Evolutionary conservation across 2,329 filamentous ascomycete species (phyloP).

Genomic region (Colletotrichum lini): DNA sequence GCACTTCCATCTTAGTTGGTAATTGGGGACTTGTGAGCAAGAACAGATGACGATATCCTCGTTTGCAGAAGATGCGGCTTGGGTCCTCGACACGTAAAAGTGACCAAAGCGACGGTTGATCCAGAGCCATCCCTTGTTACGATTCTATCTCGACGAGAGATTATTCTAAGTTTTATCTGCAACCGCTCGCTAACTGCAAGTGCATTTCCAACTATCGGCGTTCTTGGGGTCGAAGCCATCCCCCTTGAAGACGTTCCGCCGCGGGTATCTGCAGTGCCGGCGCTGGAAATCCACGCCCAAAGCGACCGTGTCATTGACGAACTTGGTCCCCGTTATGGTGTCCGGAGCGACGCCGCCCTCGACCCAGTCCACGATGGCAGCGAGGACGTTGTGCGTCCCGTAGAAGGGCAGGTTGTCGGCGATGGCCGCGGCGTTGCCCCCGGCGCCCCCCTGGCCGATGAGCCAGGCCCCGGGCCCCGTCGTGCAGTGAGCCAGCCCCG

Average conservation of each 20-base stretch:
- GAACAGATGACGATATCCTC: too few species aligned
- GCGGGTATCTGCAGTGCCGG: conserved; percentile 30
- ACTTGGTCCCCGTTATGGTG: conserved; percentile 54
- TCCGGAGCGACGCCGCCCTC: conserved; percentile 59
- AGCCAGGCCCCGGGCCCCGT: conserved; percentile 62
- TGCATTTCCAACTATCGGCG: conserved; percentile 24
- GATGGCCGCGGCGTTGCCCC: conserved; percentile 17
- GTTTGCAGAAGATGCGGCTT: too few species aligned
- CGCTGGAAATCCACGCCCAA: conserved; percentile 33
- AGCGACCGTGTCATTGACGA: conserved; percentile 44
- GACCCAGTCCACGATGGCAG: conserved; percentile 65
- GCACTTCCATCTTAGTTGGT: neutral
- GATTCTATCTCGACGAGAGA: too few species aligned
- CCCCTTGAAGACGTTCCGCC: conserved; percentile 1
- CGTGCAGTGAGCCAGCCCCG: conserved; percentile 67
- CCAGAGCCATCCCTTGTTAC: too few species aligned
- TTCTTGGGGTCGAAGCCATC: neutral
- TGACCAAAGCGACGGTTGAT: too few species aligned
- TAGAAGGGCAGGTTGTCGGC: conserved; percentile 48
- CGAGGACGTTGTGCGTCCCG: conserved; percentile 60
- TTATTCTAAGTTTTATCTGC: neutral
- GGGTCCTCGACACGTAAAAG: too few species aligned
- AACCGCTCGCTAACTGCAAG: neutral
- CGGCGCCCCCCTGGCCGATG: conserved; percentile 46
- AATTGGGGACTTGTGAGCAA: too few species aligned